These are phyloP conservation scores for Candida nemodendra DNA, from an alignment of 805 yeast genomes.

Conservation along the genomic window DNA sequence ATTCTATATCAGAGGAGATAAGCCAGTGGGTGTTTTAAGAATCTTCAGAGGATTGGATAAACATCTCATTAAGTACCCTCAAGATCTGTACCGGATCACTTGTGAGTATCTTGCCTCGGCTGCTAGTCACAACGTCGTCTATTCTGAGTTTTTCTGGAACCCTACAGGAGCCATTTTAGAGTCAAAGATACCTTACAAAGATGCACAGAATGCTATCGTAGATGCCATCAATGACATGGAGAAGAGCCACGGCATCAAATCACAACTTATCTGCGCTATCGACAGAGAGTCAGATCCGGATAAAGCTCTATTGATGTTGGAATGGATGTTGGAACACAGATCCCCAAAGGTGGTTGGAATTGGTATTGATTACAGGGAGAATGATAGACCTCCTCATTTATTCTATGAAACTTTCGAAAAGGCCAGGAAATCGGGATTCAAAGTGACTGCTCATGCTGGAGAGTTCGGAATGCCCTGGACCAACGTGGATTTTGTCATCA, in stretches of 20 bases:
- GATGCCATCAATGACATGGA: constrained; percentile 27
- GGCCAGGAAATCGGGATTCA: constrained; percentile 25
- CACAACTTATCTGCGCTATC: constrained; percentile 29
- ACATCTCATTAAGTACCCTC: constrained; percentile 22
- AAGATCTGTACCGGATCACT: constrained; percentile 29
- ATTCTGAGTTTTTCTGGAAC: constrained; percentile 34
- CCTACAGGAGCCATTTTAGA: constrained; percentile 32
- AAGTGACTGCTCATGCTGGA: constrained; percentile 33
- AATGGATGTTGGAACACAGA: constrained; percentile 29
- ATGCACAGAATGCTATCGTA: constrained; percentile 28
- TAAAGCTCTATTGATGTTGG: constrained; percentile 27
- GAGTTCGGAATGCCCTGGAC: constrained; percentile 32
- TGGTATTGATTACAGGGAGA: constrained; percentile 34
- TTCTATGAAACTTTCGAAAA: constrained; percentile 27
- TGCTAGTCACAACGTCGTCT: constrained; percentile 24
- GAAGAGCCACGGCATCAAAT: constrained; percentile 18
- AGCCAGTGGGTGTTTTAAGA: constrained; percentile 32
- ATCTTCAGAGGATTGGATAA: constrained; percentile 31
- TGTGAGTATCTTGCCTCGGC: constrained; percentile 27
- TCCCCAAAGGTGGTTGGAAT: constrained; percentile 27
- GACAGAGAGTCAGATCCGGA: constrained; percentile 30
- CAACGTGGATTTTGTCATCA: constrained; percentile 27
- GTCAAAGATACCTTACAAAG: constrained; percentile 27
- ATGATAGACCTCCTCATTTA: constrained; percentile 29
- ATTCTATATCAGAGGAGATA: constrained; percentile 31